Evolutionary conservation across 129 eudicot genomes (phyloP), one percentile per base, ranked within the genome.

Genomic region (Gnaphalium uliginosum): DNA sequence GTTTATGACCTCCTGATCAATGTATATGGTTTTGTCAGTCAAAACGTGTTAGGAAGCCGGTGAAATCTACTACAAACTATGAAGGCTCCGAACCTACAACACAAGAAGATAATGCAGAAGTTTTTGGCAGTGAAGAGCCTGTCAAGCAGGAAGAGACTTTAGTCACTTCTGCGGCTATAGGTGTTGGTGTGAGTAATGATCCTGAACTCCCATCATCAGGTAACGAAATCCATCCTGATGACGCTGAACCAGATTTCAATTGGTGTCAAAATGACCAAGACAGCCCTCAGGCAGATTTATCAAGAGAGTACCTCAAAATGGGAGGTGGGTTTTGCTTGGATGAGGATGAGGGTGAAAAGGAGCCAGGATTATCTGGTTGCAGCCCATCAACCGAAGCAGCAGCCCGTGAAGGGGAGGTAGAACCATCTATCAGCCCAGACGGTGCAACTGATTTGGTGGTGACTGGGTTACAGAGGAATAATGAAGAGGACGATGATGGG

Each of bases 251-350:
- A 33, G 79, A 72, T 53, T 57, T 66, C 19, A 17, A 35, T 74
- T 59, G 35, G 68, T 67, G 46, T 80, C 78, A 76, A 75, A 58
- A 37, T 53, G 79, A 62, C n/a, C 84, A 62, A 22, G 29, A 71
- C 17, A 19, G 23, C 15, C 39, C 68, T 6, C 79, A 69, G 67
- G 73, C 64, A 8, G 83, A 75, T 37, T 74, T 59, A 41, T 70
- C 78, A 2, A 59, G 87, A 26, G 96, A 85, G 15, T 93, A 90
- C 81, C 92, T 88, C 29, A 61, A 75, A 67, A 81, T 71, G 80
- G 98, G 96, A 5, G 98, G 98, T 69, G 98, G 98, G 50, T 92
- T 92, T 84, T 89, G 96, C 63, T 54, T 83, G 83, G 87, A 89
- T 15, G 97, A 87, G 22, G 93, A 87, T 11, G 86, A 78, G 72